Conservation (phyloP, 2,329 filamentous ascomycete species). For the Botrytis paeoniae region DNA sequence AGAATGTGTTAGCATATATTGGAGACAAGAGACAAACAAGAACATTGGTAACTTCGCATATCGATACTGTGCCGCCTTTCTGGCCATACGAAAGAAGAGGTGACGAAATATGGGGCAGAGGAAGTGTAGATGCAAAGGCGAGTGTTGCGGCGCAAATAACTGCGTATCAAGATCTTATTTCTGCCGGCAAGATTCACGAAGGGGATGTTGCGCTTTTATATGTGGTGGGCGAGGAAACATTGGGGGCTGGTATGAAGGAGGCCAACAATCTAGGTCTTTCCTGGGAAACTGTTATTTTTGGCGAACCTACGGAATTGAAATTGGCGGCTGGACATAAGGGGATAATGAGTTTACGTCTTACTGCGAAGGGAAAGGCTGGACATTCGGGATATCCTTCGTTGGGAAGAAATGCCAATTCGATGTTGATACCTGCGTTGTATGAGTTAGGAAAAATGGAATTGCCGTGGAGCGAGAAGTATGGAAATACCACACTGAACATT, state of each 20-base stretch:
- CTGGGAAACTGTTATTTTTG: slow-evolving; percentile 77
- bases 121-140: slow-evolving; percentile 69
- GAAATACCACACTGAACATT: slow-evolving; percentile 86
- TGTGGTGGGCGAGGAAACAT: slow-evolving; percentile 79
- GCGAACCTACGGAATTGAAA: slow-evolving; percentile 86
- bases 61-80: slow-evolving; percentile 60
- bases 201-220: slow-evolving; percentile 60
- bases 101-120: slow-evolving; percentile 64
- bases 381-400: slow-evolving; percentile 94
- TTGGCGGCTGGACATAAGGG: slow-evolving; percentile 93
- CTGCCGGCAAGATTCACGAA: slow-evolving; percentile 40
- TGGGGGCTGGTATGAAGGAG: slow-evolving; percentile 74
- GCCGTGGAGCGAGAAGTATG: slow-evolving; percentile 73
- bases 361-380: slow-evolving; percentile 70
- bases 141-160: slow-evolving; percentile 71
- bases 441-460: slow-evolving; percentile 63
- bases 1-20: slow-evolving; percentile 63
- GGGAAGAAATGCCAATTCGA: slow-evolving; percentile 79
- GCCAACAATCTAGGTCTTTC: slow-evolving; percentile 48
- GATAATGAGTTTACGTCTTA: slow-evolving; percentile 63
- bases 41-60: slow-evolving; percentile 59
- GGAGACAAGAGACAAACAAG: slow-evolving; percentile 48
- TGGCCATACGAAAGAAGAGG: slow-evolving; percentile 39
- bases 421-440: slow-evolving; percentile 71
- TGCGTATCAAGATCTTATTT: slow-evolving; percentile 58